Conservation (phyloP, 305 asterid species). For the Fraxinus ornus region DNA sequence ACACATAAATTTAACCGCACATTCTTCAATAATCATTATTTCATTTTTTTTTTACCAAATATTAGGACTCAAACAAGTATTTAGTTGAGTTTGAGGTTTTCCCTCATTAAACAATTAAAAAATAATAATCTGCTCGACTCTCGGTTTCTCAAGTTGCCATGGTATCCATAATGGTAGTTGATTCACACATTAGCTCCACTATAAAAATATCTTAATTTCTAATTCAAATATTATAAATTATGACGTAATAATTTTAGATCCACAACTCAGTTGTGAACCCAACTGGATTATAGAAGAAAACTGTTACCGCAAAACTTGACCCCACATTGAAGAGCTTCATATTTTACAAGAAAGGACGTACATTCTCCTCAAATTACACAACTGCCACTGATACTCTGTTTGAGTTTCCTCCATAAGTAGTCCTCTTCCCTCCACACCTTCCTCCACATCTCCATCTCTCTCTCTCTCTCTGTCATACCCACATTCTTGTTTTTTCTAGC, state of each 20-base stretch:
- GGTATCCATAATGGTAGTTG: background rate
- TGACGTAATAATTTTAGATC: background rate
- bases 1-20: background rate
- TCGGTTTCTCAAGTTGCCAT: background rate
- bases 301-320: background rate
- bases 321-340: background rate
- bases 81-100: background rate
- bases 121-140: background rate
- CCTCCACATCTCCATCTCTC: constrained; percentile 25
- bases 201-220: background rate
- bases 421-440: constrained; percentile 49
- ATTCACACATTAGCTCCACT: background rate
- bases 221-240: background rate
- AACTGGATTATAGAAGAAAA: background rate
- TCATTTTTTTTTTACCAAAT: too few species aligned
- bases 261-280: constrained; percentile 12
- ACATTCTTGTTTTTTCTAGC: background rate
- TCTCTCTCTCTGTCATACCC: background rate
- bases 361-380: constrained; percentile 39
- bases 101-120: background rate
- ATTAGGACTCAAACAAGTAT: too few species aligned
- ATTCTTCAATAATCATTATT: too few species aligned
- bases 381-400: constrained; percentile 47
- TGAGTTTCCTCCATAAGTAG: constrained; percentile 56
- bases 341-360: constrained; percentile 21